phyloP scores from a whole-genome alignment of 768 basidiomycete genomes.

The Mycena maculata region DNA sequence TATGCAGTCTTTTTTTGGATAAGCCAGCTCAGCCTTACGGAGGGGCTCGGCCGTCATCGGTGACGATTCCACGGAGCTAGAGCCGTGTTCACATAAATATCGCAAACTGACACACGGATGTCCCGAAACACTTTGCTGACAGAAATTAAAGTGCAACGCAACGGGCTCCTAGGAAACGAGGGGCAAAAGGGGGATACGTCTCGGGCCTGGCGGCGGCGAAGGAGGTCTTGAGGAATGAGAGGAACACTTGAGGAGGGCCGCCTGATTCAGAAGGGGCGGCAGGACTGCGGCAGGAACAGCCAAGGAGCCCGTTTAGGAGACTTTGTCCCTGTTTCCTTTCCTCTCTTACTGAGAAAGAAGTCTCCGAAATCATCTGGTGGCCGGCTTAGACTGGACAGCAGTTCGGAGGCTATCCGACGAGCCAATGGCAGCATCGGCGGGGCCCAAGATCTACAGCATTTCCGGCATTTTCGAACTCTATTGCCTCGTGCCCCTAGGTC shows the following conservation, averaged over 20 bases:
- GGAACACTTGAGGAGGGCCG: too few relatives aligned
- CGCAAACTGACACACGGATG: too few relatives aligned
- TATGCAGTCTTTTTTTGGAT: too few relatives aligned
- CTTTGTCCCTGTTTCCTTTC: constrained; percentile 13
- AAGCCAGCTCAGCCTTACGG: too few relatives aligned
- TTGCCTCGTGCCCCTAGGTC: constrained; percentile 28
- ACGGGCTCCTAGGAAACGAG: constrained; percentile 1
- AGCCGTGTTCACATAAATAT: too few relatives aligned
- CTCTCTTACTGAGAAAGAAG: background rate
- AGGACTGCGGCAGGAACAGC: background rate
- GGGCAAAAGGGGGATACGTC: too few relatives aligned
- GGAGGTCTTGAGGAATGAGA: too few relatives aligned
- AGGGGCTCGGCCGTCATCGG: constrained; percentile 9
- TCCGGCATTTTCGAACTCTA: background rate
- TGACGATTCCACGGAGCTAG: background rate
- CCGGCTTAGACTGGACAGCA: too few relatives aligned
- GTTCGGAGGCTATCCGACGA: background rate
- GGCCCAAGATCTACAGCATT: constrained; percentile 4
- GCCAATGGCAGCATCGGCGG: constrained; percentile 4
- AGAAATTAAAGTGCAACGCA: background rate
- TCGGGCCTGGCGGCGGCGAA: too few relatives aligned
- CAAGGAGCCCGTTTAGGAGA: constrained; percentile 7
- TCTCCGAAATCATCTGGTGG: background rate
- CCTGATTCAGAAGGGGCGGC: background rate
- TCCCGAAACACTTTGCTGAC: too few relatives aligned